These are phyloP conservation scores for Trametes punicea DNA, from an alignment of 768 basidiomycete genomes.

Conservation along the genomic window DNA sequence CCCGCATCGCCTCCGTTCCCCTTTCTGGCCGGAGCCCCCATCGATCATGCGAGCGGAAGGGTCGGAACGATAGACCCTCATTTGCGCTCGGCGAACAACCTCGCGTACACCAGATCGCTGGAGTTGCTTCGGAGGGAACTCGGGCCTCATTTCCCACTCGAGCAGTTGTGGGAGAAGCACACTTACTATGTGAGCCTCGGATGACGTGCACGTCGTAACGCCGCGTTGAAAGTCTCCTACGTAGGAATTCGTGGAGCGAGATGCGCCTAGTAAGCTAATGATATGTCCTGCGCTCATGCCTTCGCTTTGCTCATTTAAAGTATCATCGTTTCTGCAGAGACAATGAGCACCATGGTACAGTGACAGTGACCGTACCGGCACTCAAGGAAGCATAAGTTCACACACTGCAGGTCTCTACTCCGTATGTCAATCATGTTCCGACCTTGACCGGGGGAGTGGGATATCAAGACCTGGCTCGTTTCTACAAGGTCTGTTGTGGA, in stretches of 20 bases:
- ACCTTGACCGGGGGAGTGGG: constrained; percentile 49
- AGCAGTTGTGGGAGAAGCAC: constrained; percentile 46
- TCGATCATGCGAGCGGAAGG: constrained; percentile 24
- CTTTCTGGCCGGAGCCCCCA: constrained; percentile 32
- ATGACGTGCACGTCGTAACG: background rate
- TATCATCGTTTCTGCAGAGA: constrained; percentile 28
- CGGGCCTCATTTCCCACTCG: constrained; percentile 44
- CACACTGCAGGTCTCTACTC: constrained; percentile 34
- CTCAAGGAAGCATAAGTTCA: background rate
- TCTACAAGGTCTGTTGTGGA: constrained; percentile 38
- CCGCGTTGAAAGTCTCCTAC: background rate
- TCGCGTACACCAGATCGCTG: constrained; percentile 39
- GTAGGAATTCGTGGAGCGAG: constrained; percentile 41
- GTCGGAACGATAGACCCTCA: constrained; percentile 30
- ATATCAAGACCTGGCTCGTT: constrained; percentile 39
- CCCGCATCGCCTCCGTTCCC: constrained; percentile 37
- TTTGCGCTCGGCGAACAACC: constrained; percentile 35
- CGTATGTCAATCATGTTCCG: constrained; percentile 41
- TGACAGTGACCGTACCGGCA: background rate
- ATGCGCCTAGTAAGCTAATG: constrained; percentile 37
- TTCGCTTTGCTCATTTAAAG: constrained; percentile 1
- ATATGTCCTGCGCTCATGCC: background rate
- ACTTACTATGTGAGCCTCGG: constrained; percentile 37
- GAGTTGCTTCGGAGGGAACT: constrained; percentile 34
- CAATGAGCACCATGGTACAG: constrained; percentile 41